These are phyloP conservation scores for Ustilago xerochloae DNA, from an alignment of 1,284 basidiomycete genomes.

Conservation along the genomic window DNA sequence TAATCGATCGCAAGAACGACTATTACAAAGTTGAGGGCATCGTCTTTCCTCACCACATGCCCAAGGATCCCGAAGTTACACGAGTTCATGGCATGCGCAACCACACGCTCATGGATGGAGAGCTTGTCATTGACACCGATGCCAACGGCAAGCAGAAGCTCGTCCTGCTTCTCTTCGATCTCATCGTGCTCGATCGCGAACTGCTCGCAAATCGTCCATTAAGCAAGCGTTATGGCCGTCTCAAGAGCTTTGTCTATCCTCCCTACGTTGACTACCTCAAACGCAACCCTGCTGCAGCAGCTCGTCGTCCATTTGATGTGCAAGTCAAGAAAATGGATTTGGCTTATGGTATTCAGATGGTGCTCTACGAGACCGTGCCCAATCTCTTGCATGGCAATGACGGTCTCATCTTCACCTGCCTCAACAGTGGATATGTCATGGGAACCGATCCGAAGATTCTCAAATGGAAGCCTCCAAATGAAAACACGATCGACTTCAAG, in stretches of 20 bases:
- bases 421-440: constrained; percentile 83
- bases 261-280: constrained; percentile 80
- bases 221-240: constrained; percentile 86
- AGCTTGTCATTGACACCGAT: constrained; percentile 91
- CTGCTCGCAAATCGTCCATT: constrained; percentile 86
- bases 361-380: constrained; percentile 85
- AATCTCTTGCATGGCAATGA: constrained; percentile 92
- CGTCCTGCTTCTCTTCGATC: constrained; percentile 90
- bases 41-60: constrained; percentile 76
- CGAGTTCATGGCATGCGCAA: constrained; percentile 69
- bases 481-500: constrained; percentile 98
- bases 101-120: constrained; percentile 90
- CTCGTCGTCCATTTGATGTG: constrained; percentile 84
- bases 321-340: constrained; percentile 84
- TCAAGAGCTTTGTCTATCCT: constrained; percentile 83
- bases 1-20: constrained; percentile 89
- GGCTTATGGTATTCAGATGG: constrained; percentile 87
- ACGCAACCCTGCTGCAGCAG: constrained; percentile 76
- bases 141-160: constrained; percentile 71
- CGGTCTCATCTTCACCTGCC: constrained; percentile 95
- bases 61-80: constrained; percentile 20
- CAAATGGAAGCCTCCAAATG: constrained; percentile 98
- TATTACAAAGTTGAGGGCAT: constrained; percentile 79
- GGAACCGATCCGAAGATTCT: constrained; percentile 88
- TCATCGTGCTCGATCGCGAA: constrained; percentile 84